A percentile compares a stretch with the other conserved stretches of the same genome.
phyloP scores from a whole-genome alignment of 1,139 yeast genomes.

The Petasospora rhodanensis region DNA sequence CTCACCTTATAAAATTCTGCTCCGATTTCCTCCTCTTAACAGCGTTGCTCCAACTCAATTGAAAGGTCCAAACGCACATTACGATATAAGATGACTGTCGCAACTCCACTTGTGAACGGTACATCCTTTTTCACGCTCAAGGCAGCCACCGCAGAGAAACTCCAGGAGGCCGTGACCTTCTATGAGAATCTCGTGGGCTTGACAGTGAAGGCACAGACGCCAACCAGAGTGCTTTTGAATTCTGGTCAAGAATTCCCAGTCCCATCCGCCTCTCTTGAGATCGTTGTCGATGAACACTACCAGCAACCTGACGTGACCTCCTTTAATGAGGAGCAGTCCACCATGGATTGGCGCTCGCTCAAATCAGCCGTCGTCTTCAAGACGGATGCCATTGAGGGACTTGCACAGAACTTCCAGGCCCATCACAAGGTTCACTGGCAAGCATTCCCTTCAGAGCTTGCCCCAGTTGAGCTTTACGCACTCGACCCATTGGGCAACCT shows the following conservation, averaged over 20 bases:
- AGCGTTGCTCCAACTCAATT: too few relatives aligned
- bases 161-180: slow-evolving; percentile 39
- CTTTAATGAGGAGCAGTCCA: slow-evolving; percentile 11
- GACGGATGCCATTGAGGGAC: slow-evolving; percentile 26
- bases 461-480: slow-evolving; percentile 63
- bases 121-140: slow-evolving; percentile 41
- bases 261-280: slow-evolving; percentile 28
- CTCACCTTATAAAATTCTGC: too few relatives aligned
- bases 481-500: slow-evolving; percentile 65
- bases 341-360: slow-evolving; percentile 34
- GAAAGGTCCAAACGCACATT: too few relatives aligned
- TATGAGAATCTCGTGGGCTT: slow-evolving; percentile 45
- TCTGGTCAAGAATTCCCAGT: slow-evolving; percentile 32
- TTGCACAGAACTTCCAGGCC: slow-evolving; percentile 27
- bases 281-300: slow-evolving; percentile 14
- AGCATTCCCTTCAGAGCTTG: slow-evolving; percentile 55
- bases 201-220: slow-evolving; percentile 27
- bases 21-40: too few relatives aligned
- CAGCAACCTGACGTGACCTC: slow-evolving; percentile 13
- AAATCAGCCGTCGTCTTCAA: slow-evolving; percentile 31
- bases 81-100: background rate
- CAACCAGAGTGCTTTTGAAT: slow-evolving; percentile 31
- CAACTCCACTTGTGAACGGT: slow-evolving; percentile 42
- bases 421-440: slow-evolving; percentile 26
- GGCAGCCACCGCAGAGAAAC: slow-evolving; percentile 37